Percentiles rank a stretch among this genome's conserved stretches.
phyloP scores from a whole-genome alignment of 1,284 basidiomycete genomes.

The Inonotus hispidus region DNA sequence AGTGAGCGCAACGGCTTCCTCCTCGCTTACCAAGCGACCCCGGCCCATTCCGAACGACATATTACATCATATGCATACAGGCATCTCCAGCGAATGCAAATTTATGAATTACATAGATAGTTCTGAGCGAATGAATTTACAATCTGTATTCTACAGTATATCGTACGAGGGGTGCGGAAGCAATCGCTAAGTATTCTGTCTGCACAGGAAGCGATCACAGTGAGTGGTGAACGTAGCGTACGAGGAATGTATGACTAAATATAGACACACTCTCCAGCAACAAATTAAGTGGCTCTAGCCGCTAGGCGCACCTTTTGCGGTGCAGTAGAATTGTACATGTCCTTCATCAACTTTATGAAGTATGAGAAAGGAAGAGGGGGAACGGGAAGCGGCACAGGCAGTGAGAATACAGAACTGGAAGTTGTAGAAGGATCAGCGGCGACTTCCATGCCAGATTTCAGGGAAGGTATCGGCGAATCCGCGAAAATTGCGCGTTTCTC shows the following conservation, averaged over 20 bases:
- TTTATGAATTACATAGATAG: too few species aligned
- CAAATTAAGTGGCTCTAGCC: background rate
- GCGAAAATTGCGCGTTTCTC: conserved; percentile 8
- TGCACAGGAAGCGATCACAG: background rate
- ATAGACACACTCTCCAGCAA: background rate
- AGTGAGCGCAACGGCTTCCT: background rate
- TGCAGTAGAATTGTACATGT: conserved; percentile 1
- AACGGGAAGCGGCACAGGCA: conserved; percentile 5
- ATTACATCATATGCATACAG: background rate
- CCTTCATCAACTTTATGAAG: conserved; percentile 13
- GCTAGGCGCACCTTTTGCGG: conserved; percentile 1
- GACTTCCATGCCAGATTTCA: conserved; percentile 7
- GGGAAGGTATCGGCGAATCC: background rate
- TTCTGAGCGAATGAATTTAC: background rate
- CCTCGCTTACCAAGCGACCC: background rate
- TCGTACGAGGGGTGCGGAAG: background rate
- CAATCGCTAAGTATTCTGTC: background rate
- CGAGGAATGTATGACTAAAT: background rate
- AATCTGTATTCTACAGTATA: background rate
- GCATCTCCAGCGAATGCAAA: too few species aligned
- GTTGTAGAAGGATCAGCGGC: conserved; percentile 4
- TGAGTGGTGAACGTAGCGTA: background rate
- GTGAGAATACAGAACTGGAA: conserved; percentile 5
- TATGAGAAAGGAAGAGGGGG: conserved; percentile 5
- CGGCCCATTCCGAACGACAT: background rate